Conservation (phyloP, 495 filamentous ascomycete genomes). For the Tuber umbilicatum region DNA sequence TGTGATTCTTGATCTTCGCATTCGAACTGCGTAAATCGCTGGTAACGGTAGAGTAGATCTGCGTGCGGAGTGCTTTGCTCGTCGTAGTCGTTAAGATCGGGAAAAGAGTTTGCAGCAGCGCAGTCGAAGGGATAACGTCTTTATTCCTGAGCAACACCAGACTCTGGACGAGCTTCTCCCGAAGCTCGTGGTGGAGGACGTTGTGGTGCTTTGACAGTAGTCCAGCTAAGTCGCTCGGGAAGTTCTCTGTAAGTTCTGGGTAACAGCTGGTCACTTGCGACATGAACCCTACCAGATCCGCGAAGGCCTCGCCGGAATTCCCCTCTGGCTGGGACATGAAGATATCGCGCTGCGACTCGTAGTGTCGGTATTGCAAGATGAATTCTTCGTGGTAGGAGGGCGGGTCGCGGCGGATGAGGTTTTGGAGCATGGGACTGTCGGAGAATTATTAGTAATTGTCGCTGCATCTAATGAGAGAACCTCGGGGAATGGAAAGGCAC, state of each 20-base stretch:
- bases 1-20: conserved; percentile 77
- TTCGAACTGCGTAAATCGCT: conserved; percentile 83
- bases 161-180: conserved; percentile 91
- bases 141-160: conserved; percentile 83
- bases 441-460: conserved; percentile 9
- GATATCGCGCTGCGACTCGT: conserved; percentile 82
- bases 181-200: conserved; percentile 67
- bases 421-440: conserved; percentile 68
- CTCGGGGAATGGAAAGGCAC: conserved; percentile 12
- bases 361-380: conserved; percentile 79
- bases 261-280: conserved; percentile 92
- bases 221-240: conserved; percentile 72
- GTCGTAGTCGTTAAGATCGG: conserved; percentile 80
- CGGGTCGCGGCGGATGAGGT: conserved; percentile 81
- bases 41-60: conserved; percentile 85
- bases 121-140: conserved; percentile 77
- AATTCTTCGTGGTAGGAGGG: conserved; percentile 83
- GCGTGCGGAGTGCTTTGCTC: conserved; percentile 74
- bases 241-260: conserved; percentile 66
- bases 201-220: conserved; percentile 76
- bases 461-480: neutral
- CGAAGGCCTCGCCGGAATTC: conserved; percentile 26
- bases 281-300: conserved; percentile 47
- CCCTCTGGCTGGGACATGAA: conserved; percentile 73
- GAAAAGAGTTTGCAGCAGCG: conserved; percentile 79